Conservation (phyloP, 1,284 basidiomycete genomes). For the Termitomyces sp. region DNA sequence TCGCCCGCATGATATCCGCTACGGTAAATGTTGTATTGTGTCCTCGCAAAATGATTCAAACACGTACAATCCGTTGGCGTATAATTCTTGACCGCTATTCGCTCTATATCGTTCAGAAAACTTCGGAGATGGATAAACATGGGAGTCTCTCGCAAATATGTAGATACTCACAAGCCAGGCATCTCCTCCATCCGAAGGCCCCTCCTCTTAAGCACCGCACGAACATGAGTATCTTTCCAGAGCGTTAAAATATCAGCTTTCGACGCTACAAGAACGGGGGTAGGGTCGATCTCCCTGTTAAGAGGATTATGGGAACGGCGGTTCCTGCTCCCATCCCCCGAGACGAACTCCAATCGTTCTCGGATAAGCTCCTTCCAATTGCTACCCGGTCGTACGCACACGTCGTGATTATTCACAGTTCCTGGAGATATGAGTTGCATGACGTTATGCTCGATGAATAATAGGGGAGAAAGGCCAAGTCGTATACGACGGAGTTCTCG, state of each 20-base stretch:
- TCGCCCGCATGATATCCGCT: conserved; percentile 62
- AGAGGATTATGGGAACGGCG: conserved; percentile 28
- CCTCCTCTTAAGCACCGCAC: conserved; percentile 43
- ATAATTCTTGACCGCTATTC: conserved; percentile 52
- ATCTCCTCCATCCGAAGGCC: conserved; percentile 49
- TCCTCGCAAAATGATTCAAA: not conserved
- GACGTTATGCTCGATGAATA: conserved; percentile 53
- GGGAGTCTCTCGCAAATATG: not conserved
- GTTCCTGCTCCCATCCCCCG: conserved; percentile 6
- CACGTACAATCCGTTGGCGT: conserved; percentile 51
- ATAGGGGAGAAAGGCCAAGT: conserved; percentile 53
- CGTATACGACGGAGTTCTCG: conserved; percentile 40
- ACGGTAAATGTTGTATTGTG: not conserved
- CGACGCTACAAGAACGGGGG: conserved; percentile 49
- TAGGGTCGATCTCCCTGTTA: conserved; percentile 33
- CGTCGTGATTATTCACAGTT: conserved; percentile 31
- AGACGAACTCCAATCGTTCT: not conserved
- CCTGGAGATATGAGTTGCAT: conserved; percentile 39
- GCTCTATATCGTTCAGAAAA: conserved; percentile 60
- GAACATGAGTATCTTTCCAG: conserved; percentile 54
- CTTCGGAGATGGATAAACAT: conserved; percentile 26
- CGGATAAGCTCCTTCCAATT: conserved; percentile 44
- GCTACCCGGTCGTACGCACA: conserved; percentile 53
- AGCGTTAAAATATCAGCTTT: conserved; percentile 57
- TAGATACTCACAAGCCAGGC: conserved; percentile 56